Evolutionary conservation across 192 early-diverging fungal genomes (phyloP).

Genomic region (Backusella liffmaniae): DNA sequence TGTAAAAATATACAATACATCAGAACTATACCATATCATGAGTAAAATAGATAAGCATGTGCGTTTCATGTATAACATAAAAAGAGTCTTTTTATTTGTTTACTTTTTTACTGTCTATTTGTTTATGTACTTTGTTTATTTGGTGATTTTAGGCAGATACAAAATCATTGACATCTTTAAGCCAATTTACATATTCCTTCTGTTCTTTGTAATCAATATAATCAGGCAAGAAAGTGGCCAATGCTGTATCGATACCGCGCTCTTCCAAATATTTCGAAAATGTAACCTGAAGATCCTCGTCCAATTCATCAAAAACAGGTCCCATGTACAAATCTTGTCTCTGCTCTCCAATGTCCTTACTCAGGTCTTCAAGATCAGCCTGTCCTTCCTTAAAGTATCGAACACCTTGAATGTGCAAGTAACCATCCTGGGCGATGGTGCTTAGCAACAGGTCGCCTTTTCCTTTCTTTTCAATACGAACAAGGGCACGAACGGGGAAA

Average conservation of each 20-base stretch:
- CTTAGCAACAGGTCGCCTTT: conserved; percentile 77
- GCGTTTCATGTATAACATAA: not conserved
- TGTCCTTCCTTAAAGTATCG: conserved; percentile 58
- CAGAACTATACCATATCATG: not conserved
- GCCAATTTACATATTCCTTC: conserved; percentile 88
- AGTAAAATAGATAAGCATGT: not conserved
- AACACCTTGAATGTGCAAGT: conserved; percentile 82
- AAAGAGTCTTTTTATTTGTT: not conserved
- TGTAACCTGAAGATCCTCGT: conserved; percentile 70
- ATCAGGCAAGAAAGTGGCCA: conserved; percentile 83
- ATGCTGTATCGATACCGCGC: conserved; percentile 79
- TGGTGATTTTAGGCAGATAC: conserved; percentile 50
- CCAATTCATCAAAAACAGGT: conserved; percentile 85
- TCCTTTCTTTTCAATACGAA: conserved; percentile 74
- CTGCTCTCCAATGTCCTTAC: conserved; percentile 63
- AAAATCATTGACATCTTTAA: conserved; percentile 77
- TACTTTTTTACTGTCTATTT: not conserved
- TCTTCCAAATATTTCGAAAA: conserved; percentile 80
- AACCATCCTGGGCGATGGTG: conserved; percentile 73
- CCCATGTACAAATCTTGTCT: conserved; percentile 83
- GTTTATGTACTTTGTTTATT: not conserved
- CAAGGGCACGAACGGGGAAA: conserved; percentile 72
- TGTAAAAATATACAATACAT: not conserved
- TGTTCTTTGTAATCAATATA: conserved; percentile 97
- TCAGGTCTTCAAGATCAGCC: conserved; percentile 21